Evolutionary conservation across 2,329 filamentous ascomycete genomes (phyloP), one percentile per base, ranked within the genome.

Genomic region (Colletotrichum sp.): DNA sequence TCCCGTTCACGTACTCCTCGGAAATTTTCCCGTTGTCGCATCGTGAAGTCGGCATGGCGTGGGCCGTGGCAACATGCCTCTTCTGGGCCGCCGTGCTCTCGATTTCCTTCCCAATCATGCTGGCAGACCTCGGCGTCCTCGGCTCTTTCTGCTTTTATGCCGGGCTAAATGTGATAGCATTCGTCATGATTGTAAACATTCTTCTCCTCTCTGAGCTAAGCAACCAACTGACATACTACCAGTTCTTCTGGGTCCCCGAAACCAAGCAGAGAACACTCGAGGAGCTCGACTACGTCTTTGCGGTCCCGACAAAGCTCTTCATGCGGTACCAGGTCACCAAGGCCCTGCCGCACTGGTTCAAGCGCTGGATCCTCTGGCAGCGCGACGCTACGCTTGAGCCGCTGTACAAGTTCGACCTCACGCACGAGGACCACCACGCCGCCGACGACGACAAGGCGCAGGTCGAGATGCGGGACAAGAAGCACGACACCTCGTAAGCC

Each of bases 21-120:
- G 91, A 12, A n/a, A 48, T 52, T 16, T 93, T 92, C 81, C 91
- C 92, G 1, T 87, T 93, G 1, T 91, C 89, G 3, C 91, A 93
- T 81, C 85, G 91, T 77, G 91, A 93, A 80, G 87, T 92, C 6
- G 92, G 91, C 38, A 93, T 93, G 92, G 87, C 87, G 0, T 92
- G 89, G 83, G 90, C 90, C 8, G 91, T 93, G 2, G 90, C 91
- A 7, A 92, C 90, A 1, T 91, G 89, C 78, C 86, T 90, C 76
- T 90, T 89, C 83, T 90, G 88, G 84, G 88, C 86, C 12, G 84
- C 86, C 6, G 83, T 90, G 5, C 82, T 91, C 8, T 86, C 87
- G 6, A 84, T 89, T 28, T 89, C 89, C 0, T 89, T 90, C 78
- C 89, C 89, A 18, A 85, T 86, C 55, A 85, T 91, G 80, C 82